Base-by-base conservation (phyloP, 169 alveolate genomes). In the Sarcocystis neurona region DNA sequence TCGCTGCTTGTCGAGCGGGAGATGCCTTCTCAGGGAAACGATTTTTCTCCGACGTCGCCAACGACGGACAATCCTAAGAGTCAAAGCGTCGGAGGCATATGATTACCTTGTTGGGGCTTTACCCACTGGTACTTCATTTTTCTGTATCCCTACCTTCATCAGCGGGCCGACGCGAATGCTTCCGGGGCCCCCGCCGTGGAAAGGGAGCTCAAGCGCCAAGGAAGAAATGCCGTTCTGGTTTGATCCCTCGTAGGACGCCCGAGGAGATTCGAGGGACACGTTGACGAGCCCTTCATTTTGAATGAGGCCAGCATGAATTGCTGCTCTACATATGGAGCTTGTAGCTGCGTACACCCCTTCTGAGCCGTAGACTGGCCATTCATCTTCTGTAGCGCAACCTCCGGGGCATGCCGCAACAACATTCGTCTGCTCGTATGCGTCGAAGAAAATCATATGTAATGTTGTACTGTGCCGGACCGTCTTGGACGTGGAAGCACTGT, bases 241-340 rank as follows among this genome's bases (percentile, higher is more conserved):
- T 34, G 96, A 93, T 0, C 98, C 98, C 74, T 94, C 97, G 89
- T 95, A 96, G 56, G 93, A 95, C 41, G 91, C 93, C 50, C 92
- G 85, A 6, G 97, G 97, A 53, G 96, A 95, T 85, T 96, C 98
- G 34, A 96, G 79, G 4, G 98, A 90, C 20, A 96, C 96, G 70
- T 92, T 94, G 50, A 94, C 94, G 18, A 95, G 94, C 43, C 98
- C 98, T 32, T 93, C 95, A 72, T 77, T 75, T 48, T 92, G 91
- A 68, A 95, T 94, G 48, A 94, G 95, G 48, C 97, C 98, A 1
- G 97, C 92, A 72, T 96, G 98, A n/a, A 96, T 92, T n/a, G 97
- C 98, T 10, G 98, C 98, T 77, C 93, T 92, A 72, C 98, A 96
- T 44, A 96, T 95, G 41, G 98, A 94, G 91, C 97, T 95, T 46